Conservation (phyloP, 352 stramenopile species). For the Phytopythium montanum region DNA sequence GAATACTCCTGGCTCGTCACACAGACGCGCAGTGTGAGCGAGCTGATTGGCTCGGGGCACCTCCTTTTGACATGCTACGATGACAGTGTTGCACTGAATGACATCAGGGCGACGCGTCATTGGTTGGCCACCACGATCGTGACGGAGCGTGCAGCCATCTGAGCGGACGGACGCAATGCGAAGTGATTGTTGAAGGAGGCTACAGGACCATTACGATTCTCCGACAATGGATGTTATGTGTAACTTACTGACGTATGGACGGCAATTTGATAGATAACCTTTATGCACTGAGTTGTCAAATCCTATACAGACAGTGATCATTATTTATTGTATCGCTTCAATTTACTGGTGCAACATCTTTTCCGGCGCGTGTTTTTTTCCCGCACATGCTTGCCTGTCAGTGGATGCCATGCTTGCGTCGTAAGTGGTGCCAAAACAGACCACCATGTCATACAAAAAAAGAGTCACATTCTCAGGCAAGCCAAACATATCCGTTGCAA, state of each 20-base stretch:
- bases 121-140: too few relatives aligned
- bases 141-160: too few relatives aligned
- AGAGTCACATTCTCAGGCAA: not conserved
- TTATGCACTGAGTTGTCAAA: not conserved
- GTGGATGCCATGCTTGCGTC: slow-evolving; percentile 3
- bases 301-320: not conserved
- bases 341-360: not conserved
- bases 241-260: too few relatives aligned
- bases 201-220: too few relatives aligned
- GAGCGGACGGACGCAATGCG: too few relatives aligned
- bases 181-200: too few relatives aligned
- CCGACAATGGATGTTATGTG: too few relatives aligned
- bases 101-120: too few relatives aligned
- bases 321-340: too few relatives aligned
- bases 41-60: not conserved
- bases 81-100: not conserved
- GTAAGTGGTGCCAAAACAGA: too few relatives aligned
- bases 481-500: not conserved
- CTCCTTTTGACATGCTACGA: not conserved
- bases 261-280: too few relatives aligned
- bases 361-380: slow-evolving; percentile 5
- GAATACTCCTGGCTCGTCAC: not conserved
- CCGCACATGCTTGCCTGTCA: not conserved
- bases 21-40: not conserved
- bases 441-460: not conserved